Conservation (phyloP, 495 filamentous ascomycete species). For the Penicillium subrubescens region DNA sequence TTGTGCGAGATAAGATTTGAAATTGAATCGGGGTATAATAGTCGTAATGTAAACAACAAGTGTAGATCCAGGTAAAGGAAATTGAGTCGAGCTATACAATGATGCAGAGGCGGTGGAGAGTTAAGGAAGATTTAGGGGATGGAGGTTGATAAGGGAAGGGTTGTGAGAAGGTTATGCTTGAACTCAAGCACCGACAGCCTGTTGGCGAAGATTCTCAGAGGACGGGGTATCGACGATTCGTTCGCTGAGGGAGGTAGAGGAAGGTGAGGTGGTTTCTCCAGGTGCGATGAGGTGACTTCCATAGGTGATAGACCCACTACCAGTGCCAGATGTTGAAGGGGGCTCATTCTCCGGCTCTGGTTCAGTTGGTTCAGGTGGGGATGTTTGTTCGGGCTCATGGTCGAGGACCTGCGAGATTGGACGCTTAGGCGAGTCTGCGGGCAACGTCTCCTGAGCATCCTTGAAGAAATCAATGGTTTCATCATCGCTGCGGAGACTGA, state of each 20-base stretch:
- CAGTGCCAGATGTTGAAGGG: conserved; percentile 9
- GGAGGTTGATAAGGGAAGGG: not conserved
- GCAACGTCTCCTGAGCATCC: conserved; percentile 25
- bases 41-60: conserved; percentile 21
- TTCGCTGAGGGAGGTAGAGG: conserved; percentile 24
- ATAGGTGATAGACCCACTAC: conserved; percentile 9
- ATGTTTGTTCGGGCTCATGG: not conserved
- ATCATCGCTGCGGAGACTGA: conserved; percentile 33
- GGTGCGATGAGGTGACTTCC: conserved; percentile 20
- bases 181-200: conserved; percentile 35
- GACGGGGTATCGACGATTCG: conserved; percentile 24
- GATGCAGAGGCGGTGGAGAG: conserved; percentile 9
- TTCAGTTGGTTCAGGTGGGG: not conserved
- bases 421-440: conserved; percentile 4
- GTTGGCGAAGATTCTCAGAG: conserved; percentile 32
- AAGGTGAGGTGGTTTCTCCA: conserved; percentile 17
- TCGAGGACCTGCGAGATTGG: conserved; percentile 2
- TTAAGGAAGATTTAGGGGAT: not conserved
- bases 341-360: not conserved
- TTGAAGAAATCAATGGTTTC: conserved; percentile 28
- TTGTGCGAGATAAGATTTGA: not conserved
- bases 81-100: conserved; percentile 27
- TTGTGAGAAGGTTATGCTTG: not conserved
- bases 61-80: conserved; percentile 20
- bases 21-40: conserved; percentile 32